These are phyloP conservation scores for Allium cepa DNA, from an alignment of 106 monocot genomes.

Conservation along the genomic window DNA sequence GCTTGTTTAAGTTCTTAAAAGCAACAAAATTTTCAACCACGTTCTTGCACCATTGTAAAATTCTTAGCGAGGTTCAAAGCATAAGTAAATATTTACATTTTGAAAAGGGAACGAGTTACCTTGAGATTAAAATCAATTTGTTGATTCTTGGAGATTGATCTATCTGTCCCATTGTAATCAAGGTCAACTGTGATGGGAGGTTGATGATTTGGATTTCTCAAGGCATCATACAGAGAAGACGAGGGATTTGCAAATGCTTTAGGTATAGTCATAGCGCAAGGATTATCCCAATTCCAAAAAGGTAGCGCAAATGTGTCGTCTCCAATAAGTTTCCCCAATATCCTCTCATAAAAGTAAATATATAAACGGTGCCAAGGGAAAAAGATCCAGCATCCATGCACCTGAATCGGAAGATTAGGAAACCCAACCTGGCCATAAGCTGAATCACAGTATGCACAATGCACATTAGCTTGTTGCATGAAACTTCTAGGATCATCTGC, in stretches of 20 bases:
- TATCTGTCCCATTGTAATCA: slow-evolving; percentile 15
- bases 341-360: slow-evolving; percentile 18
- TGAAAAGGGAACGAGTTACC: not conserved
- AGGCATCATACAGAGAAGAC: slow-evolving; percentile 27
- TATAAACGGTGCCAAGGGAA: slow-evolving; percentile 12
- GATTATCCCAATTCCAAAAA: slow-evolving; percentile 3
- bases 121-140: slow-evolving; percentile 37
- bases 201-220: slow-evolving; percentile 21
- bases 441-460: slow-evolving; percentile 32
- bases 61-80: too few species aligned
- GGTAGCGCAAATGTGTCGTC: not conserved
- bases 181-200: slow-evolving; percentile 23
- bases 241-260: not conserved
- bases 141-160: slow-evolving; percentile 2
- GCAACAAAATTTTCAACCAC: too few species aligned
- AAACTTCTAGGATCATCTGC: slow-evolving; percentile 25
- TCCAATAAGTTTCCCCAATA: slow-evolving; percentile 9
- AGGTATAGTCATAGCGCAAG: not conserved
- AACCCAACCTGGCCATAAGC: slow-evolving; percentile 18
- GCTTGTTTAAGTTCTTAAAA: too few species aligned
- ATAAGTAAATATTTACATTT: too few species aligned
- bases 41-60: too few species aligned
- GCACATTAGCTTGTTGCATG: slow-evolving; percentile 24
- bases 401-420: slow-evolving; percentile 1
- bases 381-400: not conserved